A percentile compares a stretch with the other conserved stretches of the same genome.
Conservation (phyloP, 495 filamentous ascomycete species). For the Penicillium antarcticum region DNA sequence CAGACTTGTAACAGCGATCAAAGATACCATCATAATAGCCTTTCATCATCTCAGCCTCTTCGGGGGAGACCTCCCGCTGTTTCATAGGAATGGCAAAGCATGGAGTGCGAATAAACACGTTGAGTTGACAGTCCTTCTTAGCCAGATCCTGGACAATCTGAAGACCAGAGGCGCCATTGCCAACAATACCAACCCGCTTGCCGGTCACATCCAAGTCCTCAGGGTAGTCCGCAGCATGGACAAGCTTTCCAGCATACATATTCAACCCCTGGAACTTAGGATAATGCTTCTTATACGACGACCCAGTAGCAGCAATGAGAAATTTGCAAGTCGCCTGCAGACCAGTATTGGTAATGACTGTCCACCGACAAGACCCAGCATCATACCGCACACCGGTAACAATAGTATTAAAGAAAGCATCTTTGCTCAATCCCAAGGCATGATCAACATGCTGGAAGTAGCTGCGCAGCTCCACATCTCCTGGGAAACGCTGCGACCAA, state of each 20-base stretch:
- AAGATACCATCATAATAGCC: conserved; percentile 39
- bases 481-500: conserved; percentile 50
- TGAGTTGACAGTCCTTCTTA: conserved; percentile 30
- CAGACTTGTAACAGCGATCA: conserved; percentile 29
- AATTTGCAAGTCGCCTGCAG: conserved; percentile 24
- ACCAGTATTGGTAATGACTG: conserved; percentile 12
- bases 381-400: conserved; percentile 47
- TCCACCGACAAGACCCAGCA: conserved; percentile 25
- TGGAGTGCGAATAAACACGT: conserved; percentile 48
- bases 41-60: conserved; percentile 43
- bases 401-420: conserved; percentile 48
- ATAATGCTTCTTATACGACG: conserved; percentile 18
- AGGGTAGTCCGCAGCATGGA: conserved; percentile 19
- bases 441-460: conserved; percentile 57
- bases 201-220: conserved; percentile 14
- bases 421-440: conserved; percentile 47
- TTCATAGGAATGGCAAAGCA: conserved; percentile 42
- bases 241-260: conserved; percentile 6
- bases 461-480: conserved; percentile 41
- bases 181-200: conserved; percentile 24
- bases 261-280: conserved; percentile 18
- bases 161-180: conserved; percentile 21
- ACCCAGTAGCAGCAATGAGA: conserved; percentile 18
- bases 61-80: conserved; percentile 34
- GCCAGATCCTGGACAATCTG: conserved; percentile 30